Percentiles rank a stretch among this genome's conserved stretches.
Evolutionary conservation across 495 filamentous ascomycete genomes (phyloP).

Genomic region (Rhypophila decipiens): DNA sequence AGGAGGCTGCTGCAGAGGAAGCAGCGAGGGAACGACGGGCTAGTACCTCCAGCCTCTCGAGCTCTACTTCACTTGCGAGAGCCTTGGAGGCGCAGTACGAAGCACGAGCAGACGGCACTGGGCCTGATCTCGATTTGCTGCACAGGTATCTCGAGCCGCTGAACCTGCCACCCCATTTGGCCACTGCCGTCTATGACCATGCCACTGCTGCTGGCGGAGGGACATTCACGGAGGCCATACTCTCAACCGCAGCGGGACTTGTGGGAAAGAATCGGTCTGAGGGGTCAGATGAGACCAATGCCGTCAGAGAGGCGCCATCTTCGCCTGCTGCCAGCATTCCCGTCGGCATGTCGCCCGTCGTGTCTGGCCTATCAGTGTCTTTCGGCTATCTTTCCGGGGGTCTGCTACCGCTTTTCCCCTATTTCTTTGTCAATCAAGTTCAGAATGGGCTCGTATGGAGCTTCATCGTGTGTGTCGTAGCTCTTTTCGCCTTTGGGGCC

Average conservation of each 20-base stretch:
- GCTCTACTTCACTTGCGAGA: no score
- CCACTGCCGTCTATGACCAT: background rate
- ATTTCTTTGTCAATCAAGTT: constrained; percentile 34
- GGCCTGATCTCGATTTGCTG: background rate
- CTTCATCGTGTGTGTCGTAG: constrained; percentile 45
- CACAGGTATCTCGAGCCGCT: background rate
- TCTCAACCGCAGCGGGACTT: background rate
- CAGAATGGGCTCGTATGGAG: constrained; percentile 40
- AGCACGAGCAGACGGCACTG: background rate
- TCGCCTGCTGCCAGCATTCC: no score
- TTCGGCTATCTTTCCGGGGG: constrained; percentile 49
- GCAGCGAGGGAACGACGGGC: background rate
- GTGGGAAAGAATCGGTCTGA: background rate
- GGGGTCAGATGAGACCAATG: background rate
- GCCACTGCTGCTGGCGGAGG: background rate
- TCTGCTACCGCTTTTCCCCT: constrained; percentile 49
- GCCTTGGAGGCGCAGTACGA: background rate
- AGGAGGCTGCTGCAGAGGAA: background rate
- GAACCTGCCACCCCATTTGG: background rate
- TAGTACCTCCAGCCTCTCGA: no score
- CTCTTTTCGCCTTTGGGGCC: constrained; percentile 47
- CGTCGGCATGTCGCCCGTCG: constrained; percentile 9
- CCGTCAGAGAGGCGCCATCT: background rate
- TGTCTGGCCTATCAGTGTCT: constrained; percentile 42
- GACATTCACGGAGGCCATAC: background rate